Percentiles rank a stretch among this genome's conserved stretches.
These are phyloP conservation scores for Thinopyrum elongatum DNA, from an alignment of 176 grass and related monocot genomes.

Conservation along the genomic window DNA sequence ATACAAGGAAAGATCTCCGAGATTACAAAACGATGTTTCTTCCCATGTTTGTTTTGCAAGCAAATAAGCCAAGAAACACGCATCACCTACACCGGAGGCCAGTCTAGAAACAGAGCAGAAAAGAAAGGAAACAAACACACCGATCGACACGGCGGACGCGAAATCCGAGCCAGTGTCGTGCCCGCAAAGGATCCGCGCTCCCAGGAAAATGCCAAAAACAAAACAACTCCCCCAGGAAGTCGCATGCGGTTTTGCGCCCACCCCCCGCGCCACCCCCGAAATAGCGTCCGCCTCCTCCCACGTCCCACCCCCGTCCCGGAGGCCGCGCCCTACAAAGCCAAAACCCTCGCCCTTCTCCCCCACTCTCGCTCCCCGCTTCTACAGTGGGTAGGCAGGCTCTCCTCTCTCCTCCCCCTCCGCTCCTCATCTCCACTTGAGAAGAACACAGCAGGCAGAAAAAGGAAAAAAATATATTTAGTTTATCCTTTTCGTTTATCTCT, in stretches of 20 bases:
- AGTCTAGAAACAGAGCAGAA: neutral
- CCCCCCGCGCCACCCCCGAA: neutral
- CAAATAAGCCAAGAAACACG: neutral
- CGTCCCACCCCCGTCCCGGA: neutral
- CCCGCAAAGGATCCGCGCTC: constrained; percentile 40
- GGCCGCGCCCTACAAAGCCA: constrained; percentile 73
- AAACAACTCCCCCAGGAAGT: constrained; percentile 27
- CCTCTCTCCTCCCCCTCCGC: neutral
- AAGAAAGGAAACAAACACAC: neutral
- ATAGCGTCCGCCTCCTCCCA: neutral
- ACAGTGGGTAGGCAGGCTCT: constrained; percentile 18
- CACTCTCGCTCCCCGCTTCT: constrained; percentile 26
- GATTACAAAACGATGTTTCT: neutral
- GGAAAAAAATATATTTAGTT: neutral
- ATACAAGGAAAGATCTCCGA: neutral
- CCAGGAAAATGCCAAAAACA: constrained; percentile 45
- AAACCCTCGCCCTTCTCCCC: constrained; percentile 44
- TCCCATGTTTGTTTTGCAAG: neutral
- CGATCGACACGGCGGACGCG: constrained; percentile 3
- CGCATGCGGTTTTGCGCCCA: neutral
- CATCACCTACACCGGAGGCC: neutral
- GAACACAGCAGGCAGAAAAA: constrained; percentile 34
- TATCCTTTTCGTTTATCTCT: constrained; percentile 35
- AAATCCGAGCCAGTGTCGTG: constrained; percentile 27
- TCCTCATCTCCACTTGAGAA: constrained; percentile 32